A percentile compares a stretch with the other conserved stretches of the same genome.
phyloP scores from a whole-genome alignment of 257 asterid genomes.

The Ilex aquifolium region DNA sequence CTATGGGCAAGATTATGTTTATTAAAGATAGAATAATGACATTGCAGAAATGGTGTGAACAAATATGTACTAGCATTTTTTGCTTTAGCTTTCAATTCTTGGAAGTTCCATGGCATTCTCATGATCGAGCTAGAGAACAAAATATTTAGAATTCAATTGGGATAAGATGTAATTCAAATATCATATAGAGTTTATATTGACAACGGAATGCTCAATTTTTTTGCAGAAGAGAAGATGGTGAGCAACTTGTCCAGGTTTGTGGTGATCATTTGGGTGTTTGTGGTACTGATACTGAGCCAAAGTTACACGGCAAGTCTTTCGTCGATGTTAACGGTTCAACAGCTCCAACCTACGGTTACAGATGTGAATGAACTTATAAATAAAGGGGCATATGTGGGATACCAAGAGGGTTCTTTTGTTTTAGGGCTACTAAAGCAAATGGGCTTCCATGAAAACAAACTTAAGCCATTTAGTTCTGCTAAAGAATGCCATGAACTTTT shows the following conservation, averaged over 20 bases:
- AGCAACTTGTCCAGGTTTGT: slow-evolving; percentile 50
- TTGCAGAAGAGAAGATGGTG: slow-evolving; percentile 45
- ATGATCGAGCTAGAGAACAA: no score
- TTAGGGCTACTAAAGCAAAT: slow-evolving; percentile 23
- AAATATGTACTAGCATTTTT: not conserved
- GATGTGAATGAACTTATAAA: not conserved
- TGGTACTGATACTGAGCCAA: slow-evolving; percentile 53
- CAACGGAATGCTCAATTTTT: not conserved
- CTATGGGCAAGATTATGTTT: no score
- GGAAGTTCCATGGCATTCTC: no score
- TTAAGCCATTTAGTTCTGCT: slow-evolving; percentile 21
- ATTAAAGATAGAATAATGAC: no score
- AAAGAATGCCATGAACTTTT: slow-evolving; percentile 33
- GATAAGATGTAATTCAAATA: no score
- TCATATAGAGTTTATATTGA: no score
- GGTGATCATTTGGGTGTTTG: slow-evolving; percentile 38
- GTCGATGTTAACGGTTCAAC: slow-evolving; percentile 54
- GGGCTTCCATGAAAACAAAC: slow-evolving; percentile 25
- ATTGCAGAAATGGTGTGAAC: no score
- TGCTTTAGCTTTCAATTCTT: no score
- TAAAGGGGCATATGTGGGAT: slow-evolving; percentile 28
- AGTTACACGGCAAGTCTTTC: slow-evolving; percentile 56
- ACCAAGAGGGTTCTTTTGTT: slow-evolving; percentile 45
- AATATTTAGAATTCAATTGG: no score
- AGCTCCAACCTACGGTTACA: slow-evolving; percentile 32